Conservation (phyloP, 768 basidiomycete species). For the Lyophyllum decastes region DNA sequence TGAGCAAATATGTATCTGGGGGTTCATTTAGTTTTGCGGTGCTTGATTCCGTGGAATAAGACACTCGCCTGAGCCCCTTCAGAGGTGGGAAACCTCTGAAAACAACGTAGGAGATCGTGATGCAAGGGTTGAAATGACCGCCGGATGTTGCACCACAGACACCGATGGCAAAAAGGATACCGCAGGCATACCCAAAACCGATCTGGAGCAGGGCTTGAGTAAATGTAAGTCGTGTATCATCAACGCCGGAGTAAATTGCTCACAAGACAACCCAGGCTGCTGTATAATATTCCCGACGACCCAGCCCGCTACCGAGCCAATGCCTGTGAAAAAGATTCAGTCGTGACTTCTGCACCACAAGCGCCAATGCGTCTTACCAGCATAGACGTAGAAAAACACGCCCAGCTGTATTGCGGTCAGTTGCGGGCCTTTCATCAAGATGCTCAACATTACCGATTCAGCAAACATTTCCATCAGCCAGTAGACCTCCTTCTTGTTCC, state of each 20-base stretch:
- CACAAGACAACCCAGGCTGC: constrained; percentile 48
- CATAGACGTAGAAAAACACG: constrained; percentile 61
- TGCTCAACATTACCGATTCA: constrained; percentile 47
- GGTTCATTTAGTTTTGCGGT: background rate
- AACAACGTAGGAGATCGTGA: constrained; percentile 52
- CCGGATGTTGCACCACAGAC: constrained; percentile 56
- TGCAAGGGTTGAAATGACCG: constrained; percentile 67
- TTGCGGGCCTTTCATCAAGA: background rate
- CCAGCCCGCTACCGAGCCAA: constrained; percentile 55
- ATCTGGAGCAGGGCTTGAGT: constrained; percentile 54
- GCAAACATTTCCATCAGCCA: constrained; percentile 61
- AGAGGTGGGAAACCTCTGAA: constrained; percentile 55
- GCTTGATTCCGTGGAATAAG: background rate
- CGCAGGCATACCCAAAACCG: constrained; percentile 59
- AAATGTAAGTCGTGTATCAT: background rate
- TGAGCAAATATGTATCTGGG: constrained; percentile 67
- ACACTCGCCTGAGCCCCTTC: constrained; percentile 49
- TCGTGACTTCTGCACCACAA: background rate
- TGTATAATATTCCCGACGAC: constrained; percentile 47
- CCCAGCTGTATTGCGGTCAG: constrained; percentile 42
- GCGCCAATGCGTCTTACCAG: constrained; percentile 31
- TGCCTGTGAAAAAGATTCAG: constrained; percentile 31
- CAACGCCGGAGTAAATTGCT: constrained; percentile 22
- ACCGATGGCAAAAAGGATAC: constrained; percentile 59
- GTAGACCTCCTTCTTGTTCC: constrained; percentile 44